Evolutionary conservation across 176 grass and related monocot genomes (phyloP), one percentile per base, ranked within the genome.

Genomic region (Eremochloa ophiuroides): DNA sequence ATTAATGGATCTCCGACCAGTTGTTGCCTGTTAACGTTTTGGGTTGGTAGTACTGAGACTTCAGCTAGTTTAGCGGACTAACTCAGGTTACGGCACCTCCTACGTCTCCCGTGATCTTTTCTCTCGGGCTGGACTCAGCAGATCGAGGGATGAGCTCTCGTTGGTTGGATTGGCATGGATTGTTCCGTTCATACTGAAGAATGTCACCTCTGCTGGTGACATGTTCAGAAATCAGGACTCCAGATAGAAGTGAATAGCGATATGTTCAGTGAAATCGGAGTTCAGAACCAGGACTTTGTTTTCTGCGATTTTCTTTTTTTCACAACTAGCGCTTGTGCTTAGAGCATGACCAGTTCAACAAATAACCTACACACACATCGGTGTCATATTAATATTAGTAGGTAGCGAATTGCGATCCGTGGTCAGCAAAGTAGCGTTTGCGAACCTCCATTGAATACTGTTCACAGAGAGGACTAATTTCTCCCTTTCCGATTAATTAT

Each of bases 141-240:
- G 23, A 23, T 26, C 75, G 44, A 35, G 74, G 22, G 9, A 17
- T 53, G 5, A 33, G 38, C 33, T 38, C 37, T 23, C 10, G 62
- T 83, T 66, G 59, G 13, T 31, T 25, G 1, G 30, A 69, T 39
- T 38, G 37, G 62, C 22, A 68, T 12, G 22, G 18, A 10, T 61
- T 47, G 47, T 69, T 76, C 62, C 62, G 35, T 76, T 76, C 82
- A 84, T 58, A 76, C 48, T 58, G n/a, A n/a, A n/a, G 82, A 69
- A 13, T 11, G 9, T 44, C 27, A 30, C 20, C 22, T 66, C 10
- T 33, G 6, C 34, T 35, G 17, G 56, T 63, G 74, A 44, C 38
- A 12, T 30, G 15, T 12, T 40, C 20, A 40, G n/a, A n/a, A n/a
- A n/a, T n/a, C n/a, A n/a, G n/a, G n/a, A n/a, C n/a, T n/a, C n/a